Evolutionary conservation across 2,329 filamentous ascomycete species (phyloP).

Genomic region (Pseudovirgaria hyperparasitica): DNA sequence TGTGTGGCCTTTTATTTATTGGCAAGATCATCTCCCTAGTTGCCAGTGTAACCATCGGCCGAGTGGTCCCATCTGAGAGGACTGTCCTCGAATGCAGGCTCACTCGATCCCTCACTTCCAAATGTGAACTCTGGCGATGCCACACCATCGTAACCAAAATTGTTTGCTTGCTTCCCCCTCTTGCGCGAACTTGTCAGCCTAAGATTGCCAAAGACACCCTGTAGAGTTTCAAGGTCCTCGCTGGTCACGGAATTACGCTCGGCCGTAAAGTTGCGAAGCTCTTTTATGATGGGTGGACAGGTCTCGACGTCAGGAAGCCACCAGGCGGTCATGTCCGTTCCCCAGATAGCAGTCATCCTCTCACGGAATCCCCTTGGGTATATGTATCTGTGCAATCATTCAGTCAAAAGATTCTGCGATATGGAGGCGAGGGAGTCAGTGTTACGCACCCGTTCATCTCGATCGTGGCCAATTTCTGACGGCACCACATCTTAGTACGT

Average conservation of each 20-base stretch:
- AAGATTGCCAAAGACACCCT: constrained; percentile 46
- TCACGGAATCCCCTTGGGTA: constrained; percentile 62
- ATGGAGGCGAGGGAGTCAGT: constrained; percentile 1
- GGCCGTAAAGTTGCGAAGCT: constrained; percentile 68
- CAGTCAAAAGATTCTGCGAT: background rate
- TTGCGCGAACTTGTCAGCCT: constrained; percentile 23
- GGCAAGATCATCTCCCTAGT: too few relatives aligned
- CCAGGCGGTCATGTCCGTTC: constrained; percentile 62
- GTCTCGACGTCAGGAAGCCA: constrained; percentile 80
- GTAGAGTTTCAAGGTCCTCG: constrained; percentile 62
- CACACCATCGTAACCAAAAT: too few relatives aligned
- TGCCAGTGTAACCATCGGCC: too few relatives aligned
- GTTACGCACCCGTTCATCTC: constrained; percentile 63
- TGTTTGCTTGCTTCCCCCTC: too few relatives aligned
- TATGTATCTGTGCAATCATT: constrained; percentile 53
- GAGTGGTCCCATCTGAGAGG: too few relatives aligned
- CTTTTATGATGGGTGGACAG: constrained; percentile 59
- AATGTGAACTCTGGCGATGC: too few relatives aligned
- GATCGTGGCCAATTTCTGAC: constrained; percentile 63
- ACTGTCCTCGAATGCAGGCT: too few relatives aligned
- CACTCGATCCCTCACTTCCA: too few relatives aligned
- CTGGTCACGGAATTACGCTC: constrained; percentile 49
- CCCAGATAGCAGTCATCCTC: constrained; percentile 66
- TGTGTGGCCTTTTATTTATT: too few relatives aligned
- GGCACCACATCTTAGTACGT: constrained; percentile 64